phyloP scores from a whole-genome alignment of 2,329 filamentous ascomycete genomes.

The Orbilia brochopaga region DNA sequence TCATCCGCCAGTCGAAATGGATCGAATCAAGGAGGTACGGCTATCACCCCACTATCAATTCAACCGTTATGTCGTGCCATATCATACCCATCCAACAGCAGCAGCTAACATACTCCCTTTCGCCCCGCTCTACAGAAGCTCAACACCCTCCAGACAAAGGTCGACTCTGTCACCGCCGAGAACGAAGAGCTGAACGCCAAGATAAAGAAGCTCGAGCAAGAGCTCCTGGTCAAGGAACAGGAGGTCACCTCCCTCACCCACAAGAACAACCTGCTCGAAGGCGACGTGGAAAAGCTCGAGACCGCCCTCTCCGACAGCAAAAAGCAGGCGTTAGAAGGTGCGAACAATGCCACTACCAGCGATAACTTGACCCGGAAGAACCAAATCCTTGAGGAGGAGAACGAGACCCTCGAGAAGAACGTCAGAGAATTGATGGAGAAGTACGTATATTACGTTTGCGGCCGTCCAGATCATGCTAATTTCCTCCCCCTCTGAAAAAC shows the following conservation, averaged over 20 bases:
- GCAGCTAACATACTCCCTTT: not conserved
- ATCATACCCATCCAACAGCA: no score
- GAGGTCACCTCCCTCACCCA: constrained; percentile 95
- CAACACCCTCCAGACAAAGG: constrained; percentile 88
- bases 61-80: not conserved
- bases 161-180: constrained; percentile 67
- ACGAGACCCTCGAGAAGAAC: constrained; percentile 94
- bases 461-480: constrained; percentile 47
- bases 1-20: constrained; percentile 42
- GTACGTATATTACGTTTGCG: constrained; percentile 63
- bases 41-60: constrained; percentile 7
- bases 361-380: constrained; percentile 90
- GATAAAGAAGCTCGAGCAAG: constrained; percentile 90
- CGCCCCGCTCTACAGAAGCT: constrained; percentile 69
- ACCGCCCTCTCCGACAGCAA: constrained; percentile 82
- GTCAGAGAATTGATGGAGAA: constrained; percentile 98
- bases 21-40: constrained; percentile 56
- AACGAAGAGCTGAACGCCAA: constrained; percentile 85
- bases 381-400: constrained; percentile 96
- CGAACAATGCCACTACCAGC: constrained; percentile 83
- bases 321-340: constrained; percentile 79
- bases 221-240: constrained; percentile 95
- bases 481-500: not conserved
- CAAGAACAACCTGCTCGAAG: constrained; percentile 90
- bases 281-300: constrained; percentile 92